These are phyloP conservation scores for Lipomyces chichibuensis DNA, from an alignment of 805 yeast species.

Conservation along the genomic window DNA sequence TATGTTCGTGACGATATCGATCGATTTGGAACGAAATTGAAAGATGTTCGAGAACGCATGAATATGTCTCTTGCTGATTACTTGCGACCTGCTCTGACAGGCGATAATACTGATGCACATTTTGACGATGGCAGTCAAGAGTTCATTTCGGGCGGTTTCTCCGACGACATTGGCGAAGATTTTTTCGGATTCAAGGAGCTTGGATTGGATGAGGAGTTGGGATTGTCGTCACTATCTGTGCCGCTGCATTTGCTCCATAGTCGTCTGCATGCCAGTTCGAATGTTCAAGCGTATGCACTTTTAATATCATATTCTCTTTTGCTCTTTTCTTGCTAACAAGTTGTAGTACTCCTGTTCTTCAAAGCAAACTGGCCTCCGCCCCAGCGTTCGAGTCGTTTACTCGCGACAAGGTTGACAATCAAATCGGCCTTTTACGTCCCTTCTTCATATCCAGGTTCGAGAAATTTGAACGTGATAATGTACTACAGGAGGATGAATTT, in stretches of 20 bases:
- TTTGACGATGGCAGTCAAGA: slow-evolving; percentile 92
- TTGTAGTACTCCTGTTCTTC: slow-evolving; percentile 41
- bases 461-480: slow-evolving; percentile 29
- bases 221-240: slow-evolving; percentile 77
- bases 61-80: slow-evolving; percentile 75
- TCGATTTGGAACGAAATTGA: slow-evolving; percentile 69
- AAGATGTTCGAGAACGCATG: slow-evolving; percentile 67
- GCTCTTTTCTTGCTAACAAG: not conserved
- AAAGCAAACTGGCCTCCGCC: slow-evolving; percentile 64
- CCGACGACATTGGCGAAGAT: slow-evolving; percentile 92
- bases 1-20: slow-evolving; percentile 73
- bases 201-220: slow-evolving; percentile 91
- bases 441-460: slow-evolving; percentile 49
- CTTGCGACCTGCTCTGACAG: slow-evolving; percentile 68
- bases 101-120: slow-evolving; percentile 63
- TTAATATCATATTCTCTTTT: not conserved
- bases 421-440: slow-evolving; percentile 62
- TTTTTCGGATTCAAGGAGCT: slow-evolving; percentile 95
- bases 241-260: slow-evolving; percentile 89
- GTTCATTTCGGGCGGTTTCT: slow-evolving; percentile 91
- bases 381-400: slow-evolving; percentile 57
- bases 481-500: slow-evolving; percentile 76
- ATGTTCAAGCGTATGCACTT: slow-evolving; percentile 24
- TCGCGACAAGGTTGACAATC: slow-evolving; percentile 55
- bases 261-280: slow-evolving; percentile 59